Conservation (phyloP, 169 alveolate genomes). For the Eimeria acervulina region DNA sequence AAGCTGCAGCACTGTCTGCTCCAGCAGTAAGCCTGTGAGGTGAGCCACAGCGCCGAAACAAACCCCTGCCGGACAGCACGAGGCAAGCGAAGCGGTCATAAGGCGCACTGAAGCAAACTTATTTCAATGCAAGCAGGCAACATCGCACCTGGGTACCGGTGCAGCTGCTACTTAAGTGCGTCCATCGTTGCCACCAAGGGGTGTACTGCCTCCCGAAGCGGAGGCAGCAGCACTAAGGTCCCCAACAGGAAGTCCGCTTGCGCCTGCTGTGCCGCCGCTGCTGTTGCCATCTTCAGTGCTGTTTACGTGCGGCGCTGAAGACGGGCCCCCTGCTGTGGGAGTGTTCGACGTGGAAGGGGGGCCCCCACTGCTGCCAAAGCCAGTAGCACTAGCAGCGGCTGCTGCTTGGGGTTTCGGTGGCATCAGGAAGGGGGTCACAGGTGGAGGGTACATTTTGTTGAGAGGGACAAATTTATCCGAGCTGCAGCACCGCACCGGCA, state of each 20-base stretch:
- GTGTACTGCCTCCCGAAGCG: constrained; percentile 30
- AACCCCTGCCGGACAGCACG: constrained; percentile 33
- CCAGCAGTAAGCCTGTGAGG: not conserved
- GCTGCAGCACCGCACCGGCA: constrained; percentile 88
- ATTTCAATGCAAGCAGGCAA: not conserved
- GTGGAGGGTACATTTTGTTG: constrained; percentile 87
- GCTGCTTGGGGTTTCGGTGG: constrained; percentile 87
- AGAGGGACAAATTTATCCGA: constrained; percentile 87
- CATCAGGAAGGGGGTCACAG: constrained; percentile 84
- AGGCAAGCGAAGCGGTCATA: constrained; percentile 4
- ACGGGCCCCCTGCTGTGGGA: not conserved
- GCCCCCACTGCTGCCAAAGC: constrained; percentile 47
- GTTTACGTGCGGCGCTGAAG: constrained; percentile 7
- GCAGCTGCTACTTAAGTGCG: constrained; percentile 28
- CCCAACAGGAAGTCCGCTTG: constrained; percentile 8
- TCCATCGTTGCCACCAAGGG: constrained; percentile 63
- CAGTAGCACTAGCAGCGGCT: constrained; percentile 60
- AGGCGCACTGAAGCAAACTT: not conserved
- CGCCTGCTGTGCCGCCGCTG: constrained; percentile 31
- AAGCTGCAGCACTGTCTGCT: not conserved
- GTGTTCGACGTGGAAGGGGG: constrained; percentile 16
- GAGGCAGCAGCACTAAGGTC: constrained; percentile 60
- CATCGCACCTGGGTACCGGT: not conserved
- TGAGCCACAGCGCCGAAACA: constrained; percentile 3
- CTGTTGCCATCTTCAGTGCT: constrained; percentile 37